Evolutionary conservation across 352 stramenopile species (phyloP).

Genomic region (Pythium sukuiense): DNA sequence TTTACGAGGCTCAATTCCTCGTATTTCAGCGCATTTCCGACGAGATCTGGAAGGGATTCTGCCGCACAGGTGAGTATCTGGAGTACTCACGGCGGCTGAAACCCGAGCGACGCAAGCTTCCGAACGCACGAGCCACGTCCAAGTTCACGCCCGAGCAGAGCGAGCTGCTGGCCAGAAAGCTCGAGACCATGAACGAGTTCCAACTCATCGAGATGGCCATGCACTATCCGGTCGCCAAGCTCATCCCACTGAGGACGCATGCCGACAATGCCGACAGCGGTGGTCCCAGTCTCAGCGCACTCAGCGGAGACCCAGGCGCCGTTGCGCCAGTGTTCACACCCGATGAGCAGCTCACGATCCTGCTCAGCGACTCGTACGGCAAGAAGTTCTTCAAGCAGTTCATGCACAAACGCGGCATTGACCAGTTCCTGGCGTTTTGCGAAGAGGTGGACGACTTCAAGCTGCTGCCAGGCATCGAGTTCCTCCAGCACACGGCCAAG

Average conservation of each 20-base stretch:
- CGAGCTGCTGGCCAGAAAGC: slow-evolving; percentile 48
- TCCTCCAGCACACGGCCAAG: slow-evolving; percentile 80
- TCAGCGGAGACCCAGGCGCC: not conserved
- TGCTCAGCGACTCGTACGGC: slow-evolving; percentile 56
- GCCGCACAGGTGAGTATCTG: slow-evolving; percentile 68
- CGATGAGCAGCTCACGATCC: slow-evolving; percentile 43
- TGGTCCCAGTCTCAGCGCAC: not conserved
- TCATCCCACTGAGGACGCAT: slow-evolving; percentile 46
- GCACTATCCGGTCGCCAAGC: slow-evolving; percentile 72
- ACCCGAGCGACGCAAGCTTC: slow-evolving; percentile 21
- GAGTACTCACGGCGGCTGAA: slow-evolving; percentile 52
- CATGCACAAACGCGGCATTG: slow-evolving; percentile 62
- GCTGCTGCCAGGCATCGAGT: slow-evolving; percentile 76
- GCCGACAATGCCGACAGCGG: slow-evolving; percentile 8
- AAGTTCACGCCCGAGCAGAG: slow-evolving; percentile 44
- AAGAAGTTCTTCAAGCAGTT: slow-evolving; percentile 82
- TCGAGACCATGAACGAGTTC: slow-evolving; percentile 60
- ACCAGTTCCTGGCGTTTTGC: slow-evolving; percentile 71
- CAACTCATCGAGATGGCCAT: slow-evolving; percentile 75
- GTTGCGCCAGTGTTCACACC: slow-evolving; percentile 33
- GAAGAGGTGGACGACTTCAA: slow-evolving; percentile 83
- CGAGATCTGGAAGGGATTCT: slow-evolving; percentile 68
- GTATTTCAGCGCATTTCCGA: slow-evolving; percentile 67
- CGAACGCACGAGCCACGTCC: slow-evolving; percentile 16
- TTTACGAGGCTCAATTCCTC: slow-evolving; percentile 64